A percentile compares a stretch with the other conserved stretches of the same genome.
These are phyloP conservation scores for Arxiozyma bovina DNA, from an alignment of 1,139 yeast species.

Conservation along the genomic window DNA sequence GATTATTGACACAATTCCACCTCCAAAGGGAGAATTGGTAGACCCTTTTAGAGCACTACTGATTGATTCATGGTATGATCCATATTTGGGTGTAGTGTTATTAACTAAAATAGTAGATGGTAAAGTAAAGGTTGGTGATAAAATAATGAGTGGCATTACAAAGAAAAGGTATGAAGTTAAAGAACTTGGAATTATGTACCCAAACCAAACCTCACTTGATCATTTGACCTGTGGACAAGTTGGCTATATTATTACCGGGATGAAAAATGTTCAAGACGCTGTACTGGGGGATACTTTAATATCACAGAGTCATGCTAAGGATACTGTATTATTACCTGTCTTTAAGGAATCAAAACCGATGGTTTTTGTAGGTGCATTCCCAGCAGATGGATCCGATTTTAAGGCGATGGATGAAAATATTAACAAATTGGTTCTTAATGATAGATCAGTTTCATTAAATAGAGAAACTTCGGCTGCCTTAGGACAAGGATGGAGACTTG, in stretches of 20 bases:
- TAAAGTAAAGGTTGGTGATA: conserved; percentile 59
- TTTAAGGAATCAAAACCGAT: conserved; percentile 95
- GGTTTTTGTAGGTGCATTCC: conserved; percentile 98
- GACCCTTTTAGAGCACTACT: conserved; percentile 67
- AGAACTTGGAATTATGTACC: conserved; percentile 94
- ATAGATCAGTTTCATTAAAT: conserved; percentile 80
- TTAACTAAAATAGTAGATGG: conserved; percentile 85
- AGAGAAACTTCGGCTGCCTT: conserved; percentile 89
- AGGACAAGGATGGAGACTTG: conserved; percentile 96
- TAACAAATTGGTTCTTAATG: conserved; percentile 80
- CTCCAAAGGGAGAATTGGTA: conserved; percentile 49
- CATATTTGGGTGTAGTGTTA: conserved; percentile 87
- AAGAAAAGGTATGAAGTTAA: conserved; percentile 71
- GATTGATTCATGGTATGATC: conserved; percentile 96
- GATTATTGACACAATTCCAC: conserved; percentile 67
- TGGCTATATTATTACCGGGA: conserved; percentile 87
- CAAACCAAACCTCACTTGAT: conserved; percentile 63
- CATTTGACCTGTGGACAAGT: conserved; percentile 80
- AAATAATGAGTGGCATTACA: conserved; percentile 70
- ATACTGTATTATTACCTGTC: conserved; percentile 77
- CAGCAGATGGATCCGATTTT: conserved; percentile 90
- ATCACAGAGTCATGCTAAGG: conserved; percentile 49
- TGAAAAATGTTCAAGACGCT: conserved; percentile 82
- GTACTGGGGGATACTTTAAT: conserved; percentile 86
- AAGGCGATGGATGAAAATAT: conserved; percentile 84